Evolutionary conservation across 129 eudicot species (phyloP), one percentile per base, ranked within the genome.

Genomic region (Centella asiatica): DNA sequence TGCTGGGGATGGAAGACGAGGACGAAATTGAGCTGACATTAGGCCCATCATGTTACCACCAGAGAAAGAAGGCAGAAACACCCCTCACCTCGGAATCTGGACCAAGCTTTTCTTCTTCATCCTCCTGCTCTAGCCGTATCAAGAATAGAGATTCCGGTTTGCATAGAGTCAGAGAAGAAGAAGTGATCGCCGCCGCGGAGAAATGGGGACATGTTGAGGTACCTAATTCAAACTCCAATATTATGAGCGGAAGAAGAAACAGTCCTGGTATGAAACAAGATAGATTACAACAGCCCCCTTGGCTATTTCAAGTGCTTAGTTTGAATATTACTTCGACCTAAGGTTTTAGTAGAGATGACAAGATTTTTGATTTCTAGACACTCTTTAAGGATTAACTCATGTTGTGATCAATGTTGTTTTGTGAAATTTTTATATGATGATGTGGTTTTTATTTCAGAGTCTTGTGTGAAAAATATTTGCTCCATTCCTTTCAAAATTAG

Each of bases 251-350:
- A 40, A 63, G 65, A 62, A 84, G 67, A 36, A 74, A 60, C 18
- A 61, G 34, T 27, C 45, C 77, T n/a, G 55, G 54, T 26, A 53
- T 65, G 57, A 70, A 69, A 66, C 73, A 69, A 74, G 93, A 84
- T 69, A 79, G 78, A 64, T 40, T 77, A 67, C 72, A 72, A 50
- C 83, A 80, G 44, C 74, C 88, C 45, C 95, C 85, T 66, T 85
- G 99, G 96, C 73, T 88, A 72, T 81, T 78, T 47, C 96, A 88
- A 76, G 87, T 76, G 53, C 61, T 93, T 24, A 85, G 95, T 67
- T 65, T 93, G 66, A 93, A 93, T 59, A 76, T 85, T 33, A 58
- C 42, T 32, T 56, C 13, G 83, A 85, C 85, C 57, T 39, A 36
- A 55, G 52, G 6, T 17, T 29, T 28, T 34, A 49, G 70, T 64